Base-by-base conservation (phyloP, 176 grass and related monocot genomes). In the Puya raimondii region DNA sequence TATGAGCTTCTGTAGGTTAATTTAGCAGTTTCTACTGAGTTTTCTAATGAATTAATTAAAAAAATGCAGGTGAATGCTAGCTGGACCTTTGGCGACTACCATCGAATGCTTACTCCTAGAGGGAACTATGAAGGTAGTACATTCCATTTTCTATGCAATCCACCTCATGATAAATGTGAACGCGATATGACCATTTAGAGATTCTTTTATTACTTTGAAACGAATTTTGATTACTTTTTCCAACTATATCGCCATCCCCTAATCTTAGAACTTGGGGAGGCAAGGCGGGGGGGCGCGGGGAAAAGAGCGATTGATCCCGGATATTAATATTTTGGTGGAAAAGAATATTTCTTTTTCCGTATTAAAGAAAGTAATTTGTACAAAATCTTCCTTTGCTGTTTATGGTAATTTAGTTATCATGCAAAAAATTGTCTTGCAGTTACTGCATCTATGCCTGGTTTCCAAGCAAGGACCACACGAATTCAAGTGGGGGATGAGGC, bases 81-180 rank as follows among this genome's bases (percentile, higher is more conserved):
- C 68, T 76, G 61, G 22, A 74, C 66, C 58, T 85, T 78, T 47
- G 93, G 93, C 21, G 86, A 96, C 86, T 96, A 92, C 70, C 93
- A 96, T 80, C 84, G 93, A 22, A 83, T 96, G 15, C 50, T 96
- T 77, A 70, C 50, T 16, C 89, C 93, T 63, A 78, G 83, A 70
- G 86, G 74, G 66, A 92, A 47, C 50, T 87, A 96, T 33, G 78
- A 96, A 85, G 93, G 93, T 90, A 85, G 29, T 16, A 23, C 50
- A 20, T 53, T 42, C 33, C 33, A 4, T 42, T 42, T 42, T 42
- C 33, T 42, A 42, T 29, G 27, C 27, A 3, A 29, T 29, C 27
- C 27, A 29, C 27, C 33, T 42, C 33, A 29, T 54, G 3, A 69
- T 53, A 69, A 6, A 53, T 49, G 3, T 20, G 14, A 16, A 5